Conservation (phyloP, 1,139 yeast species). For the Hansenula anomala region DNA sequence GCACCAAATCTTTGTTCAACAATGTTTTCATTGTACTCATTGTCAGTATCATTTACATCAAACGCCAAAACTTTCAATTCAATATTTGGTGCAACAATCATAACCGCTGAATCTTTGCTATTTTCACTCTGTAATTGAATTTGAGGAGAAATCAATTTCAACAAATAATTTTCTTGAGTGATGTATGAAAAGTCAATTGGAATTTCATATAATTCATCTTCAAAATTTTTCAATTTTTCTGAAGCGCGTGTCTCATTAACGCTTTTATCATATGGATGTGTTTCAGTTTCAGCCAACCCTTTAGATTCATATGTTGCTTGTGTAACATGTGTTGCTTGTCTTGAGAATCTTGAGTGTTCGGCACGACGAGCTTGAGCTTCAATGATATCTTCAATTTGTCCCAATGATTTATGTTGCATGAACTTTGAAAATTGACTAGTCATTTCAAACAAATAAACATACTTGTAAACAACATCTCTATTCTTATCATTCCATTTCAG, state of each 20-base stretch:
- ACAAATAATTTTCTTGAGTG: constrained; percentile 58
- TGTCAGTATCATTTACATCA: constrained; percentile 40
- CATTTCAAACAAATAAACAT: constrained; percentile 55
- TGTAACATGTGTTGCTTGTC: not conserved
- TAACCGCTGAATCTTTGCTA: constrained; percentile 58
- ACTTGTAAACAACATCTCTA: constrained; percentile 57
- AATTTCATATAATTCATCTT: constrained; percentile 43
- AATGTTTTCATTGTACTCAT: constrained; percentile 41
- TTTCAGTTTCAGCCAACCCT: not conserved
- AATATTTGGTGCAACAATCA: constrained; percentile 67
- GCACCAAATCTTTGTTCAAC: constrained; percentile 74
- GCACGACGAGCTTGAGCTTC: constrained; percentile 13
- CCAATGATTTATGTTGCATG: constrained; percentile 62
- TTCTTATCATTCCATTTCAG: constrained; percentile 74
- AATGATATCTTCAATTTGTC: constrained; percentile 50
- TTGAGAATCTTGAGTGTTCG: constrained; percentile 1
- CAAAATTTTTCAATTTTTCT: constrained; percentile 40
- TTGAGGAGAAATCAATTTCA: constrained; percentile 82
- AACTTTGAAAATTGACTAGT: constrained; percentile 52
- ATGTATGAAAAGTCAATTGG: constrained; percentile 32
- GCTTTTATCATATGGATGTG: not conserved
- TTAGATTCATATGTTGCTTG: constrained; percentile 5
- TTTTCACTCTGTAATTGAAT: constrained; percentile 71
- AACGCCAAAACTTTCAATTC: constrained; percentile 62
- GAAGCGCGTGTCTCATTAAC: constrained; percentile 9